Evolutionary conservation across 768 basidiomycete genomes (phyloP).

Genomic region (Roridomyces roridus): DNA sequence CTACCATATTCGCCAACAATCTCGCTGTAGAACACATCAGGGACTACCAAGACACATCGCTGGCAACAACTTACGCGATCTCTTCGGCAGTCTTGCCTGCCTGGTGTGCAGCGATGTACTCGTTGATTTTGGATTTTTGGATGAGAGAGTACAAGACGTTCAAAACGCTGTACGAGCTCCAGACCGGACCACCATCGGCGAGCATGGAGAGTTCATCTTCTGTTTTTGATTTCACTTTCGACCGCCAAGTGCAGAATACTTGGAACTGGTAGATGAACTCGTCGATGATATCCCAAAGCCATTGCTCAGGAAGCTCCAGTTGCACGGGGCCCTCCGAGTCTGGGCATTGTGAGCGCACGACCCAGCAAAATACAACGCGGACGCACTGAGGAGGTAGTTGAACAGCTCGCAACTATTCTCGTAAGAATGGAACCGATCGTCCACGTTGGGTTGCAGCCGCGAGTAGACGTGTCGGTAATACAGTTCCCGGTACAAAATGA

Average conservation of each 20-base stretch:
- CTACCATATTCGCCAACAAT: constrained; percentile 92
- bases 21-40: constrained; percentile 52
- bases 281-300: constrained; percentile 98
- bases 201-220: constrained; percentile 90
- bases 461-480: constrained; percentile 98
- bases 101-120: constrained; percentile 85
- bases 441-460: constrained; percentile 91
- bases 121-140: constrained; percentile 95
- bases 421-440: constrained; percentile 97
- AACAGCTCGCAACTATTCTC: constrained; percentile 98
- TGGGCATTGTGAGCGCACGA: constrained; percentile 34
- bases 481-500: constrained; percentile 95
- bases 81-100: constrained; percentile 83
- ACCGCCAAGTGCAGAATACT: constrained; percentile 92
- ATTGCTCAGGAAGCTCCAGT: constrained; percentile 95
- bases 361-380: not conserved
- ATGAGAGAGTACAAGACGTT: constrained; percentile 99
- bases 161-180: constrained; percentile 97
- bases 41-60: not conserved
- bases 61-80: constrained; percentile 67
- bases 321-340: constrained; percentile 94
- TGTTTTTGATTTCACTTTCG: constrained; percentile 81
- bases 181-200: constrained; percentile 76
- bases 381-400: constrained; percentile 93
- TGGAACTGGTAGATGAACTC: constrained; percentile 99